A percentile compares a stretch with the other conserved stretches of the same genome.
Conservation (phyloP, 2,329 filamentous ascomycete genomes). For the Penicillium sclerotiorum region DNA sequence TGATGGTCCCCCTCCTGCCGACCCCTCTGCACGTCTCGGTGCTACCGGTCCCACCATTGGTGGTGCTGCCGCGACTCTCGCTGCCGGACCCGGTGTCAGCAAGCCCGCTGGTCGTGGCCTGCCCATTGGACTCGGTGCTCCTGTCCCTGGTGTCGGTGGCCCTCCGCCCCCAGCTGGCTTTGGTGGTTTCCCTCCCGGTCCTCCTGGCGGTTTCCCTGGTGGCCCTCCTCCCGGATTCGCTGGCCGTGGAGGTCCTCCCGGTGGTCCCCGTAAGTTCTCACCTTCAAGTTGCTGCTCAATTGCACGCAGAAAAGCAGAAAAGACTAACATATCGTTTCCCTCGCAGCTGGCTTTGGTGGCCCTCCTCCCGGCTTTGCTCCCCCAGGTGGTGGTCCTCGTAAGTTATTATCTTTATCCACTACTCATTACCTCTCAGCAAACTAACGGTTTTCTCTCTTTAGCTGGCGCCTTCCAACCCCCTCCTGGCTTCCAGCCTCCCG, state of each 20-base stretch:
- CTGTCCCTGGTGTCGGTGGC: constrained; percentile 83
- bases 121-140: constrained; percentile 82
- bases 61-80: constrained; percentile 65
- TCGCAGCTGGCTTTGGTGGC: constrained; percentile 49
- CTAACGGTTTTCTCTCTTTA: constrained; percentile 46
- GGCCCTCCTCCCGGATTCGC: constrained; percentile 53
- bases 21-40: constrained; percentile 86
- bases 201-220: constrained; percentile 57
- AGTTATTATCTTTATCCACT: constrained; percentile 30
- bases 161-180: constrained; percentile 67
- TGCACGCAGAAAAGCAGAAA: neutral
- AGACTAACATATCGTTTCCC: constrained; percentile 22
- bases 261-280: constrained; percentile 54
- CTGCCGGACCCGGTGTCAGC: constrained; percentile 84
- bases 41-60: constrained; percentile 66
- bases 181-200: constrained; percentile 53
- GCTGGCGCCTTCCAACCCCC: constrained; percentile 61
- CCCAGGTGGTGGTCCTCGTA: constrained; percentile 48
- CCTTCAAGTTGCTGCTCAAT: constrained; percentile 12
- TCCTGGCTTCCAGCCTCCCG: constrained; percentile 73
- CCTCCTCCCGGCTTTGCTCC: constrained; percentile 53
- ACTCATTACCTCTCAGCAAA: constrained; percentile 1
- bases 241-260: constrained; percentile 54
- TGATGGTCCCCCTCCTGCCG: constrained; percentile 91
- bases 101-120: constrained; percentile 85